Evolutionary conservation across 2,329 filamentous ascomycete genomes (phyloP), one percentile per base, ranked within the genome.

Genomic region (Aspergillus eucalypticola): DNA sequence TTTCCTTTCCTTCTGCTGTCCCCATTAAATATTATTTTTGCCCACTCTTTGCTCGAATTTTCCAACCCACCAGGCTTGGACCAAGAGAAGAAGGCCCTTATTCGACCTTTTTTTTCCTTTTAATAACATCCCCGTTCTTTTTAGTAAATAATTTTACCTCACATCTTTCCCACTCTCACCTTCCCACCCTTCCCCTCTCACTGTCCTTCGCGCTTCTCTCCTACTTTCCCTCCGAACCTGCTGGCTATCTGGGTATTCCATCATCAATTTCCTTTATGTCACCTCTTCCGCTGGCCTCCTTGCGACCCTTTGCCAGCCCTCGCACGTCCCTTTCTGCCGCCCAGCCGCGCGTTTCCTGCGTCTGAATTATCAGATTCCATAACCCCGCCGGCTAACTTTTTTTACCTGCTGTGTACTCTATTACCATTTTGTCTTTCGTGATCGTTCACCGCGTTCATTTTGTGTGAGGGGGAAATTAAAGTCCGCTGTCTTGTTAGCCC

Each of bases 111-210:
- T 48, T 17, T 39, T 48, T 53, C 62, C 27, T 52, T 59, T 59
- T 64, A 66, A 66, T 65, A 66, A 67, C 65, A 67, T 66, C 67
- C 32, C 63, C 63, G 67, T 71, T 72, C 68, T 65, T 67, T 68
- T 77, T 77, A 76, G 71, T 72, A 71, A 77, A 77, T 75, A 66
- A 67, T 68, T 75, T 77, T 76, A 77, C 74, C 72, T 74, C 74
- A 73, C 69, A 68, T 65, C 69, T 72, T 72, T 62, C 61, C 62
- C 55, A 56, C 58, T 57, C 59, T 39, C 54, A 62, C 60, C 51
- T 63, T 44, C 8, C 41, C 41, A 19, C 64, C 48, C 54, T 56
- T 53, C 57, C 57, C 58, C 56, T 56, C 59, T 59, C 59, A 62
- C 63, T 66, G 58, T 64, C 62, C 60, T 60, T 64, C 59, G 64